These are phyloP conservation scores for Nemania sp. DNA, from an alignment of 2,329 filamentous ascomycete genomes.

Conservation along the genomic window DNA sequence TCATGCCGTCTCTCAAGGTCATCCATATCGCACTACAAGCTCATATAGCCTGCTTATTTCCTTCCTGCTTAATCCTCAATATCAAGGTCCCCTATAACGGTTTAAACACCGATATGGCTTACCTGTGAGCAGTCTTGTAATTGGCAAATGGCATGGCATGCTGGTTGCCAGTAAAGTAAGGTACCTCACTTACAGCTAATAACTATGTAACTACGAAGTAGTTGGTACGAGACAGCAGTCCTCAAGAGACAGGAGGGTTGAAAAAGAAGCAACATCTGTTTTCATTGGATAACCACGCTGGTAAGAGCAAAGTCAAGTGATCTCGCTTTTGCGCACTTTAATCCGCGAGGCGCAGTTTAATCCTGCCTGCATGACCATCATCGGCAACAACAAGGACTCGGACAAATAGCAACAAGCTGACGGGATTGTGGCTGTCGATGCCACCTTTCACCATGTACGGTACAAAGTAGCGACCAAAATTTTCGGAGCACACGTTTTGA, in stretches of 20 bases:
- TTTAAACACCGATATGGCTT: not conserved
- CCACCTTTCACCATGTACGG: too few species aligned
- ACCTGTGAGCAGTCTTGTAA: not conserved
- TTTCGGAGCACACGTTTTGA: too few species aligned
- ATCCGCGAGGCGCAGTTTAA: not conserved
- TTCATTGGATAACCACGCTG: not conserved
- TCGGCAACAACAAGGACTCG: not conserved
- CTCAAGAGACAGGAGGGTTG: not conserved
- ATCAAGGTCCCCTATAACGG: too few species aligned
- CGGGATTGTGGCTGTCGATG: not conserved
- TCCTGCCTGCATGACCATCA: conserved; percentile 1
- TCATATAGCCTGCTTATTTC: too few species aligned
- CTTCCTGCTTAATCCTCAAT: too few species aligned
- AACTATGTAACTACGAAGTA: too few species aligned
- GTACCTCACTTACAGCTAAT: not conserved
- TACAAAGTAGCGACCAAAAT: not conserved
- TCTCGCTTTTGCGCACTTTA: not conserved
- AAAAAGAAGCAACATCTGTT: not conserved
- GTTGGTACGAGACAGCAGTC: too few species aligned
- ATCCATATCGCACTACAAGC: too few species aligned
- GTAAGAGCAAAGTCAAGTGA: not conserved
- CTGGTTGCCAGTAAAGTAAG: not conserved
- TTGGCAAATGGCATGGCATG: not conserved
- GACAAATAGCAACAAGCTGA: conserved; percentile 10
- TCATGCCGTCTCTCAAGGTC: too few species aligned